Evolutionary conservation across 306 rosid species (phyloP), one percentile per base, ranked within the genome.

Genomic region (Astragalus glycyphyllos): DNA sequence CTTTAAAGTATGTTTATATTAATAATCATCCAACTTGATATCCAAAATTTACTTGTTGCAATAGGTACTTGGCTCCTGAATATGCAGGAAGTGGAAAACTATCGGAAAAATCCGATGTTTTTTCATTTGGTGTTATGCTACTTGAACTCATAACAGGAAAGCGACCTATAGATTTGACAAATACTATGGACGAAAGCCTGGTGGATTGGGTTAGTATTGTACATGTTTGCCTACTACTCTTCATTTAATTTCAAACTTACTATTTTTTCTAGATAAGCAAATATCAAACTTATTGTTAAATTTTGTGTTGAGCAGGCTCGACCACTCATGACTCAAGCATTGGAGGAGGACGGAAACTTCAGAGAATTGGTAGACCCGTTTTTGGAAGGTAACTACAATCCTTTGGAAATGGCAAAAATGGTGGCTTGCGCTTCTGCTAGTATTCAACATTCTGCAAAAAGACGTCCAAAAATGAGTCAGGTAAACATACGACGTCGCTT

Each of bases 391-490:
- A 77, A 76, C 7, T 91, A 72, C 78, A 77, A 86, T 75, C 15
- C 23, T 0, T 76, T 81, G 11, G 92, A 91, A 81, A 84, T 91
- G 87, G 59, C 83, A n/a, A 82, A 87, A 13, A 84, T 91, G 90
- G 85, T 81, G 9, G 87, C 90, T 4, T 83, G 87, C 0, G 97
- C 96, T 11, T 86, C 92, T 3, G 89, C 92, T 3, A 77, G 90
- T 83, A 85, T 91, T 58, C 92, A 92, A 4, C 97, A 91, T 75
- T 88, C 97, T 11, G 86, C 85, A 0, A 83, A 58, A 66, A 85
- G 77, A 38, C 97, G 96, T 54, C 77, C 97, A 0, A 88, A 76
- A 69, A 91, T 91, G 97, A 91, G 96, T 58, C 97, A 90, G 85
- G 96, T 88, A 68, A 10, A 4, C 8, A 37, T 37, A 20, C 23